Evolutionary conservation across 352 stramenopile species (phyloP).

Genomic region (Phytophthora capsici): DNA sequence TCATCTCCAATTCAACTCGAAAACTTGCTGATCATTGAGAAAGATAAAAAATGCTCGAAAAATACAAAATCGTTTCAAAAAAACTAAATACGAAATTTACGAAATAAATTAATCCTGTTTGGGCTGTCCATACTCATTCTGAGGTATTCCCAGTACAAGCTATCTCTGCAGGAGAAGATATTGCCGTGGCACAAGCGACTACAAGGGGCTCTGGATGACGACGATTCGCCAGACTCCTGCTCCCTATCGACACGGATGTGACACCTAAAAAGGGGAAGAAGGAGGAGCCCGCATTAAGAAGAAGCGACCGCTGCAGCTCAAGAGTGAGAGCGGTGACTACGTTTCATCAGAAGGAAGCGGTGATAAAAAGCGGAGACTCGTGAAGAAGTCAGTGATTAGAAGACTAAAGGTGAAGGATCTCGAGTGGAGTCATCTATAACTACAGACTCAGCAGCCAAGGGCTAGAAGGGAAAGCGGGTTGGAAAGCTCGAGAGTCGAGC

Average conservation of each 20-base stretch:
- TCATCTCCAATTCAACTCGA: too few relatives aligned
- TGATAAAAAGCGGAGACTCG: not conserved
- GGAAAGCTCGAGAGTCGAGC: constrained; percentile 9
- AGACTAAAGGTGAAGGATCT: constrained; percentile 1
- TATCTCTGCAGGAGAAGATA: constrained; percentile 10
- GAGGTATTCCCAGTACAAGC: too few relatives aligned
- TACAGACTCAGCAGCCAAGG: not conserved
- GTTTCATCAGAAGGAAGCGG: constrained; percentile 1
- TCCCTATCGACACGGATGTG: not conserved
- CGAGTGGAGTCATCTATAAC: not conserved
- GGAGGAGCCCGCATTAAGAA: constrained; percentile 7
- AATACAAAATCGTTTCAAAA: too few relatives aligned
- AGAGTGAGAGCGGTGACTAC: constrained; percentile 2
- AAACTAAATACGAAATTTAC: too few relatives aligned
- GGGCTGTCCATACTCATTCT: too few relatives aligned
- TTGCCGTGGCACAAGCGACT: constrained; percentile 36
- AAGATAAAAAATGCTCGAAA: too few relatives aligned
- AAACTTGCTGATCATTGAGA: too few relatives aligned
- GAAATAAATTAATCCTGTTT: too few relatives aligned
- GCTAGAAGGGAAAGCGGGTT: constrained; percentile 4
- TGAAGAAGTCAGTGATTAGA: constrained; percentile 15
- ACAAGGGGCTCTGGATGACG: constrained; percentile 25
- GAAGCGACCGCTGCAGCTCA: not conserved
- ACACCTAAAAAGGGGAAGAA: constrained; percentile 10
- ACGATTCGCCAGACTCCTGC: constrained; percentile 37